Conservation (phyloP, 2,329 filamentous ascomycete species). For the Epichloe sp. region DNA sequence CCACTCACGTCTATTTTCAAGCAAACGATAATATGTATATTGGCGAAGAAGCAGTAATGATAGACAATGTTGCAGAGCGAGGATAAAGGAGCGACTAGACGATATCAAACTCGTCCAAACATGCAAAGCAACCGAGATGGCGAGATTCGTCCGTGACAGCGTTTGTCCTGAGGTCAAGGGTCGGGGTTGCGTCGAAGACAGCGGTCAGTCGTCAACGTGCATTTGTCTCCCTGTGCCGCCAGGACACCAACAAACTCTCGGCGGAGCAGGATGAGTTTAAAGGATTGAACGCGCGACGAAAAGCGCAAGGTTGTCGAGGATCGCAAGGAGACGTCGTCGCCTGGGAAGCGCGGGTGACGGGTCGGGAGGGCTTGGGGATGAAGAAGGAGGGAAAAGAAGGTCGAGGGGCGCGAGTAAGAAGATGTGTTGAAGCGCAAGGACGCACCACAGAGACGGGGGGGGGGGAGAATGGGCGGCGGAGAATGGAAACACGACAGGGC, state of each 20-base stretch:
- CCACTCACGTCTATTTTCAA: constrained; percentile 10
- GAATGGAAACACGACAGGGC: constrained; percentile 21
- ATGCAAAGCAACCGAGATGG: constrained; percentile 15
- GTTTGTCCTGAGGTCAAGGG: constrained; percentile 7
- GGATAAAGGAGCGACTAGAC: constrained; percentile 34
- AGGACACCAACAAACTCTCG: constrained; percentile 13
- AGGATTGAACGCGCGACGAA: constrained; percentile 8
- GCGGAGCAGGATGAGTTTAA: constrained; percentile 1
- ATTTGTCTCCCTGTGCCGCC: constrained; percentile 19
- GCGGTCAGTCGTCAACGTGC: constrained; percentile 17
- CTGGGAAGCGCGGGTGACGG: constrained; percentile 16
- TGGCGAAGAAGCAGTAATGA: constrained; percentile 2
- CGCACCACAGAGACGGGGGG: not conserved
- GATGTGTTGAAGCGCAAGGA: constrained; percentile 12
- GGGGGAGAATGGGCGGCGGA: constrained; percentile 15
- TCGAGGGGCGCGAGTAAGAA: constrained; percentile 14
- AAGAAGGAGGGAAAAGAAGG: constrained; percentile 12
- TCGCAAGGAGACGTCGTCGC: constrained; percentile 19
- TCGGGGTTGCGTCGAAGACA: constrained; percentile 11
- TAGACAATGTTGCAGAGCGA: not conserved
- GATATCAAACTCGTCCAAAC: constrained; percentile 18
- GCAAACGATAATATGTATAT: constrained; percentile 6
- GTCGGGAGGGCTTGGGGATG: constrained; percentile 16
- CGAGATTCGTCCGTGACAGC: constrained; percentile 13
- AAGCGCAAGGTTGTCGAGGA: constrained; percentile 17